Evolutionary conservation across 2,329 filamentous ascomycete genomes (phyloP).

Genomic region (Beauveria brongniartii): DNA sequence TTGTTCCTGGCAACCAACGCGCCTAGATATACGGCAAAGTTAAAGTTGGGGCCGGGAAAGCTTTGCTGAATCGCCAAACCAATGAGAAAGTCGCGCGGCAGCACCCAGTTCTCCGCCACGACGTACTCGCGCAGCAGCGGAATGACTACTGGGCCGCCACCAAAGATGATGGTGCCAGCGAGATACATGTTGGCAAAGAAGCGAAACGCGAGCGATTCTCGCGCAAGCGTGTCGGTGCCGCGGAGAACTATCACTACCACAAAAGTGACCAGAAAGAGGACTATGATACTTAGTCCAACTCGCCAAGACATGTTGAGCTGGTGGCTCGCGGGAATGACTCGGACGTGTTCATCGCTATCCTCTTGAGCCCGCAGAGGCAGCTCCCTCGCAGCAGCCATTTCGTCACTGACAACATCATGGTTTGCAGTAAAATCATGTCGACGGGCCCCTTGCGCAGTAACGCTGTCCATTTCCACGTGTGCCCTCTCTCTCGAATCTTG

Average conservation of each 20-base stretch:
- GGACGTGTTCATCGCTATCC: not conserved
- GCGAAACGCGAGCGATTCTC: conserved; percentile 41
- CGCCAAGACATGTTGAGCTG: conserved; percentile 37
- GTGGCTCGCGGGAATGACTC: conserved; percentile 23
- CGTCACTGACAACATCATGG: conserved; percentile 3
- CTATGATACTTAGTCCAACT: conserved; percentile 32
- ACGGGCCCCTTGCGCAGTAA: not conserved
- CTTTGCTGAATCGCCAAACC: conserved; percentile 65
- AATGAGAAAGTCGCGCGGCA: conserved; percentile 61
- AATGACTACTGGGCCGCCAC: conserved; percentile 58
- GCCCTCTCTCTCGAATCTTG: not conserved
- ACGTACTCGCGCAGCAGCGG: conserved; percentile 54
- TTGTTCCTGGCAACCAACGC: conserved; percentile 35
- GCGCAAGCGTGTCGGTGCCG: conserved; percentile 25
- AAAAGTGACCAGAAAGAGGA: conserved; percentile 48
- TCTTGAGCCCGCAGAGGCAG: not conserved
- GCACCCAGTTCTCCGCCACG: conserved; percentile 62
- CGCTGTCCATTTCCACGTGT: not conserved
- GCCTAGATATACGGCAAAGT: conserved; percentile 52
- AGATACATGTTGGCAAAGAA: conserved; percentile 69
- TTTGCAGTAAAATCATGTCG: conserved; percentile 6
- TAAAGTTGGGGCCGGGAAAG: conserved; percentile 46
- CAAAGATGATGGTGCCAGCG: conserved; percentile 61
- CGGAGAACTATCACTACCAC: conserved; percentile 45
- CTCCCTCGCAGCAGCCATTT: not conserved